Conservation (phyloP, 495 filamentous ascomycete genomes). For the Astrothelium subdiscretum region DNA sequence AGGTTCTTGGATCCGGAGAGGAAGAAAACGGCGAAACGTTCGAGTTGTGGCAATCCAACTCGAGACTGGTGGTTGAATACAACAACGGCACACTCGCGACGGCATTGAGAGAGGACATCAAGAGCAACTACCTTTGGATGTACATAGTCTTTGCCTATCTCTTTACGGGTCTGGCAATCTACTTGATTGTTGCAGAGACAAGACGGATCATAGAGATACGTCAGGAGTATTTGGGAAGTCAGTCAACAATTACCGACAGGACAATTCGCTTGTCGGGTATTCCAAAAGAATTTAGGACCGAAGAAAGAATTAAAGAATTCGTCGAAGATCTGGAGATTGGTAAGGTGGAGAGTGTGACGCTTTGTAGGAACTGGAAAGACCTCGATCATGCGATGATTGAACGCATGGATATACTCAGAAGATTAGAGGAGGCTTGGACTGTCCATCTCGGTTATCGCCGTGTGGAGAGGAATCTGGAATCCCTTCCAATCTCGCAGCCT, state of each 20-base stretch:
- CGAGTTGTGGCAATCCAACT: background rate
- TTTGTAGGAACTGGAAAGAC: constrained; percentile 80
- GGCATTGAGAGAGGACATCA: constrained; percentile 15
- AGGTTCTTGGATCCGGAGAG: constrained; percentile 8
- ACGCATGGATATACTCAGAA: constrained; percentile 50
- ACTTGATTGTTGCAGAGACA: constrained; percentile 71
- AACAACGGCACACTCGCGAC: constrained; percentile 14
- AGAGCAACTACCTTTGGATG: constrained; percentile 69
- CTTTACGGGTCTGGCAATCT: constrained; percentile 73
- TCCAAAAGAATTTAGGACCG: constrained; percentile 63
- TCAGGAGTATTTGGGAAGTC: constrained; percentile 84
- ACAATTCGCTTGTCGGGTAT: constrained; percentile 89
- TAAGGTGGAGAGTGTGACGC: constrained; percentile 78
- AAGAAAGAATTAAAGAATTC: constrained; percentile 74
- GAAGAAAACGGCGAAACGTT: constrained; percentile 38
- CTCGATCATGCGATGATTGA: constrained; percentile 65
- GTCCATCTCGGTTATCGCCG: constrained; percentile 48
- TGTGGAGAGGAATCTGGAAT: constrained; percentile 36
- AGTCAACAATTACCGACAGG: constrained; percentile 86
- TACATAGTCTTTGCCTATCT: constrained; percentile 86
- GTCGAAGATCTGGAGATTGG: constrained; percentile 83
- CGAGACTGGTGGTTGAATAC: background rate
- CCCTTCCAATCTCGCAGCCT: constrained; percentile 40
- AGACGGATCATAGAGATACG: constrained; percentile 69
- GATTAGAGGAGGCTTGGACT: constrained; percentile 79